These are phyloP conservation scores for Capsicum chinense DNA, from an alignment of 257 asterid species.

Conservation along the genomic window DNA sequence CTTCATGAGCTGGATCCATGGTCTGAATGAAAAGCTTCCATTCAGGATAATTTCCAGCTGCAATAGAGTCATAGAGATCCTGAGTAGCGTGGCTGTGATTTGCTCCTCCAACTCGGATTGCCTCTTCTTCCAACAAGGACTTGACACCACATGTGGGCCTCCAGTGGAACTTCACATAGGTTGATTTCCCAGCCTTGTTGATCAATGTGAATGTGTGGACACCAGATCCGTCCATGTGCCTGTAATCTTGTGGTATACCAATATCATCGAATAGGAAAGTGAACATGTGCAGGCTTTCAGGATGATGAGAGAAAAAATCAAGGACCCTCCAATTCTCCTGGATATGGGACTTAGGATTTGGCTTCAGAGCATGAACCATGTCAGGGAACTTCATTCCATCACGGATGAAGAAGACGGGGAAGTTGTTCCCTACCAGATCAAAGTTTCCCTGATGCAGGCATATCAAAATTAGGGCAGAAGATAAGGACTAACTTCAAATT, in stretches of 20 bases:
- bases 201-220: slow-evolving; percentile 46
- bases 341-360: slow-evolving; percentile 50
- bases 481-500: neutral
- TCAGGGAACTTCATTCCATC: slow-evolving; percentile 53
- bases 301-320: slow-evolving; percentile 50
- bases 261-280: slow-evolving; percentile 48
- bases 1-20: slow-evolving; percentile 42
- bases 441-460: slow-evolving; percentile 42
- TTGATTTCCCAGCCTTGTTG: slow-evolving; percentile 44
- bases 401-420: slow-evolving; percentile 49
- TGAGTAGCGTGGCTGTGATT: slow-evolving; percentile 53
- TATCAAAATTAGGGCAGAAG: neutral
- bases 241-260: slow-evolving; percentile 50
- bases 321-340: slow-evolving; percentile 47
- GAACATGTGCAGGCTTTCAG: slow-evolving; percentile 50
- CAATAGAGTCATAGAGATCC: slow-evolving; percentile 47
- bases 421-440: slow-evolving; percentile 50
- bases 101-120: slow-evolving; percentile 40
- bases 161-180: slow-evolving; percentile 49
- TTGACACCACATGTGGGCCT: slow-evolving; percentile 50
- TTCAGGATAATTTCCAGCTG: slow-evolving; percentile 50
- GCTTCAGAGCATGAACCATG: slow-evolving; percentile 48
- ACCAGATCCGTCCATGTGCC: slow-evolving; percentile 49
- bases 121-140: slow-evolving; percentile 45
- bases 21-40: slow-evolving; percentile 50